These are phyloP conservation scores for Silene noctiflora DNA, from an alignment of 179 eudicot species.

Conservation along the genomic window DNA sequence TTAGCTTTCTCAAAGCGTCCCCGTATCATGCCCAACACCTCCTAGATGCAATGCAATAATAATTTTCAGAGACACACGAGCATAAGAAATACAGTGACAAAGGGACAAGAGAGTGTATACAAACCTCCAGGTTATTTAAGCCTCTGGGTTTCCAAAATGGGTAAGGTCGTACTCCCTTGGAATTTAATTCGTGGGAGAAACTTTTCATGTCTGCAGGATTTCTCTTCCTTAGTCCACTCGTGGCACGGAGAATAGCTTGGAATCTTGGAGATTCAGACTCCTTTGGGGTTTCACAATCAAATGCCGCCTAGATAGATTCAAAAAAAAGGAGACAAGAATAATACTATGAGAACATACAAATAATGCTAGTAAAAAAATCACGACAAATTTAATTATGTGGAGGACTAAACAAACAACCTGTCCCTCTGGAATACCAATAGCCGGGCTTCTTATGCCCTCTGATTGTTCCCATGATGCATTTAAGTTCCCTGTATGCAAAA, in stretches of 20 bases:
- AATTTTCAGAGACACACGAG: slow-evolving; percentile 13
- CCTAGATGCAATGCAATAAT: slow-evolving; percentile 44
- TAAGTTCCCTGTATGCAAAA: slow-evolving; percentile 42
- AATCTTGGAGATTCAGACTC: slow-evolving; percentile 99
- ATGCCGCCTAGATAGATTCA: slow-evolving; percentile 43
- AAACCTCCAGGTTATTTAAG: slow-evolving; percentile 85
- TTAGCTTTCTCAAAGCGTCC: slow-evolving; percentile 97
- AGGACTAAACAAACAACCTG: slow-evolving; percentile 45
- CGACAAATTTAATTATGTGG: not conserved
- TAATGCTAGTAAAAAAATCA: not conserved
- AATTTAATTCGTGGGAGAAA: slow-evolving; percentile 94
- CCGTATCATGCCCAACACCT: slow-evolving; percentile 84
- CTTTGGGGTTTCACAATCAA: slow-evolving; percentile 93
- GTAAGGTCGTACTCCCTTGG: slow-evolving; percentile 86
- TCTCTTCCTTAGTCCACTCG: slow-evolving; percentile 94
- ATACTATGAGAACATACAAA: slow-evolving; percentile 13
- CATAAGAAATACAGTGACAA: not conserved
- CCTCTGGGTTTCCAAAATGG: slow-evolving; percentile 98
- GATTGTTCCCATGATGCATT: slow-evolving; percentile 64
- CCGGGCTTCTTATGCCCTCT: slow-evolving; percentile 59
- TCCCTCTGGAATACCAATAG: slow-evolving; percentile 71
- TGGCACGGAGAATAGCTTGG: slow-evolving; percentile 95
- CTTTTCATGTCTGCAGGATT: slow-evolving; percentile 89
- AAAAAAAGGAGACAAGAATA: not conserved
- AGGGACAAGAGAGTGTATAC: slow-evolving; percentile 13